A percentile compares a stretch with the other conserved stretches of the same genome.
These are phyloP conservation scores for Allomyces javanicus DNA, from an alignment of 192 early-diverging fungal genomes.

Conservation along the genomic window DNA sequence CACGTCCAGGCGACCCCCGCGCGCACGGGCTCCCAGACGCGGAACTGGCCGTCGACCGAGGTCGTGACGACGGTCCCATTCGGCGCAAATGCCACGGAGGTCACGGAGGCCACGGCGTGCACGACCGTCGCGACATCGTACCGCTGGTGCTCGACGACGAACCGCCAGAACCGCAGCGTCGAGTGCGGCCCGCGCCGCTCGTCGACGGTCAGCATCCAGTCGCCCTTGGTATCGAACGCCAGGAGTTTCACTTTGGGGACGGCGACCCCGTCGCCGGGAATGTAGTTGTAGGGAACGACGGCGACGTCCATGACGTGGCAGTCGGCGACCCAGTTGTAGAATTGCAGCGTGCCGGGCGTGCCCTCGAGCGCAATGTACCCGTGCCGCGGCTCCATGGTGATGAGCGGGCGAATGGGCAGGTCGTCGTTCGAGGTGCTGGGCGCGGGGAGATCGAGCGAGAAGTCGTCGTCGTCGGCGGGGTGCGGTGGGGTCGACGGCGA, in stretches of 20 bases:
- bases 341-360: conserved; percentile 52
- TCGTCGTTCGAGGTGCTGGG: neutral
- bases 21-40: conserved; percentile 18
- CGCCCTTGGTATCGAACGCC: conserved; percentile 36
- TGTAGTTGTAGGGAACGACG: conserved; percentile 24
- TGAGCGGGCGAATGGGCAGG: conserved; percentile 29
- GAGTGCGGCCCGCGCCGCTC: conserved; percentile 6
- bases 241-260: conserved; percentile 42
- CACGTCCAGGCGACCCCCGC: conserved; percentile 17
- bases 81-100: conserved; percentile 34
- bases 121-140: conserved; percentile 59
- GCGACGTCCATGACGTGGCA: conserved; percentile 42
- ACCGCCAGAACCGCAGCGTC: conserved; percentile 39
- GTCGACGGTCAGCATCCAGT: conserved; percentile 75
- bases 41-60: conserved; percentile 10
- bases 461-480: conserved; percentile 13
- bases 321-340: conserved; percentile 47
- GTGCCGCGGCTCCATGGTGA: conserved; percentile 56
- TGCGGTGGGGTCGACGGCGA: conserved; percentile 11
- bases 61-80: conserved; percentile 36
- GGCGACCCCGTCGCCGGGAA: conserved; percentile 19
- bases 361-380: conserved; percentile 53
- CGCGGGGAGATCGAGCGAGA: neutral
- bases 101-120: conserved; percentile 43
- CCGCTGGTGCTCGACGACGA: conserved; percentile 31